Evolutionary conservation across 2,329 filamentous ascomycete genomes (phyloP).

Genomic region (Ceratocystis albifundus): DNA sequence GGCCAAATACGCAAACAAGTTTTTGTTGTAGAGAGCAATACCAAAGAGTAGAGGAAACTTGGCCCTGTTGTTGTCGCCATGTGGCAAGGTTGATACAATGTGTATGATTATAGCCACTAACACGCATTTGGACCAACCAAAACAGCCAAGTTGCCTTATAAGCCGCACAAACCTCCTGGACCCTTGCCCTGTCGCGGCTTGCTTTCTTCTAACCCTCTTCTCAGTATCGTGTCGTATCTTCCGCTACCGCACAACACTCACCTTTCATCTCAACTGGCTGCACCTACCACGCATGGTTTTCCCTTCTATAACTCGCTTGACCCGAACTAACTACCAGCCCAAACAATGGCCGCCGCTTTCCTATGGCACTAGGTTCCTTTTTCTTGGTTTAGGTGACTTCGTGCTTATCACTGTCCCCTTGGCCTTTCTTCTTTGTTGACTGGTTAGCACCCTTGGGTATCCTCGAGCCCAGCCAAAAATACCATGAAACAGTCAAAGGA

Average conservation of each 20-base stretch:
- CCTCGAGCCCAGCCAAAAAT: neutral
- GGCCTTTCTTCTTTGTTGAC: neutral
- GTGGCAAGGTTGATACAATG: neutral
- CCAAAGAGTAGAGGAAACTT: no score
- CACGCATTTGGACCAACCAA: neutral
- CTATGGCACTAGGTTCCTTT: neutral
- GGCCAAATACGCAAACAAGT: neutral
- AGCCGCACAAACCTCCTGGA: neutral
- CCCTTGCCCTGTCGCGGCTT: neutral
- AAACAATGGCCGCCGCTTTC: neutral
- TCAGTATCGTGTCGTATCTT: neutral
- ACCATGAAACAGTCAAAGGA: conserved; percentile 3
- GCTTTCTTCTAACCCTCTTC: neutral
- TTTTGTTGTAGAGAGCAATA: neutral
- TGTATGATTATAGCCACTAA: neutral
- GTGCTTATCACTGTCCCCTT: neutral
- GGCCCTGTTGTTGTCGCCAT: neutral
- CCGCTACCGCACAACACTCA: neutral
- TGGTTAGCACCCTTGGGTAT: neutral
- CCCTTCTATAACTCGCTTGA: conserved; percentile 4
- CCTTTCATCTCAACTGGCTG: conserved; percentile 2
- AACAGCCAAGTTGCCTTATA: neutral
- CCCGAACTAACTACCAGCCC: neutral
- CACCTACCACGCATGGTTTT: conserved; percentile 11
- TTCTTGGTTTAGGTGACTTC: neutral